Conservation (phyloP, 2,329 filamentous ascomycete species). For the Lasiodiplodia sp. region DNA sequence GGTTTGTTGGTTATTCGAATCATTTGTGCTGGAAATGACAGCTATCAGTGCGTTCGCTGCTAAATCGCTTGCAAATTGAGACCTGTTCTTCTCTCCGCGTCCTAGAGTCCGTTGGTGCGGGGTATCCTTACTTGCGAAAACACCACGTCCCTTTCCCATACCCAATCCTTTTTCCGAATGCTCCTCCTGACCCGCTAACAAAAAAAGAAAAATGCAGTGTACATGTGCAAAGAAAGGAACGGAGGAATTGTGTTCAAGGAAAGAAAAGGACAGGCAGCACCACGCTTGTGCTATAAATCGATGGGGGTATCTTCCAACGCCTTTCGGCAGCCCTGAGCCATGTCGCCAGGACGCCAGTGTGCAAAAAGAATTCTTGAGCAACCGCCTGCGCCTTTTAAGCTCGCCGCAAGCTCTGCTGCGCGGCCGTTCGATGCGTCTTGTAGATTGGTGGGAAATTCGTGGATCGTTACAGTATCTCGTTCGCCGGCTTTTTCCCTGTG, state of each 20-base stretch:
- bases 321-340: conserved; percentile 13
- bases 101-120: conserved; percentile 1
- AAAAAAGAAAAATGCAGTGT: neutral
- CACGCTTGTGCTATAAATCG: conserved; percentile 12
- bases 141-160: neutral
- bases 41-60: conserved; percentile 1
- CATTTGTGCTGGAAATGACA: neutral
- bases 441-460: conserved; percentile 12
- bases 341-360: conserved; percentile 13
- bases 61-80: conserved; percentile 3
- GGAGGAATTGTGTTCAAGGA: neutral
- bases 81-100: neutral
- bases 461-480: conserved; percentile 11
- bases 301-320: conserved; percentile 28
- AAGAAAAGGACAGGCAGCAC: conserved; percentile 20
- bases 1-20: neutral
- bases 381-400: conserved; percentile 17
- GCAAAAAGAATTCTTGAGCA: conserved; percentile 13
- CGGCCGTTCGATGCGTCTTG: conserved; percentile 13
- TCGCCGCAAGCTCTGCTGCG: conserved; percentile 25
- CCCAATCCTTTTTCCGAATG: neutral
- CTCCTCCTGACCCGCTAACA: neutral
- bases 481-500: neutral
- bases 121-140: conserved; percentile 6
- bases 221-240: neutral